phyloP scores from a whole-genome alignment of 2,329 filamentous ascomycete species.

The Colletotrichum sp. region DNA sequence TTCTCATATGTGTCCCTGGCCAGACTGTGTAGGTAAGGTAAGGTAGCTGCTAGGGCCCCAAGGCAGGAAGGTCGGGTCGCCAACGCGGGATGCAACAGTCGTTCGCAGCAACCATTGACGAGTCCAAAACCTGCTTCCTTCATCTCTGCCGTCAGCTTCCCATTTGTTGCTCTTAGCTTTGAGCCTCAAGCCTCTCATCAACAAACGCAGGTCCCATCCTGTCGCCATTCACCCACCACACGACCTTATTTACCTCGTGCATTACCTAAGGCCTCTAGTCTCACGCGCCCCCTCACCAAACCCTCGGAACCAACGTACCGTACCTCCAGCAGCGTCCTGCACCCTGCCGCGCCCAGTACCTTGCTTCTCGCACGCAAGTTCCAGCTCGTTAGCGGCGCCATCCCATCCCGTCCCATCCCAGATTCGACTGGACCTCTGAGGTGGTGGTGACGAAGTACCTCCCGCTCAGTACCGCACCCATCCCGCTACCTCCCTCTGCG shows the following conservation, averaged over 20 bases:
- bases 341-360: neutral
- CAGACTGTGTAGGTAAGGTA: neutral
- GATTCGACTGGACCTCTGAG: neutral
- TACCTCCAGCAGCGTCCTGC: neutral
- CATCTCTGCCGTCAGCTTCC: neutral
- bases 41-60: neutral
- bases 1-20: neutral
- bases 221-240: neutral
- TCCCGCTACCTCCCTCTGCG: neutral
- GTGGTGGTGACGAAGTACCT: slow-evolving; percentile 2
- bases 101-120: neutral
- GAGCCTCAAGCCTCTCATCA: neutral
- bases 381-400: neutral
- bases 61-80: neutral
- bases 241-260: neutral
- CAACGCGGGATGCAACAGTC: neutral
- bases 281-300: neutral
- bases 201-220: neutral
- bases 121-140: neutral
- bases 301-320: neutral
- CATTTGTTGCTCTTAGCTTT: neutral
- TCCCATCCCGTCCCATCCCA: slow-evolving; percentile 1
- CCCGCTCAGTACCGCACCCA: neutral
- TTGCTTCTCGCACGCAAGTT: neutral
- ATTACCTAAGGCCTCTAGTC: neutral